Conservation (phyloP, 768 basidiomycete species). For the Tremella mesenterica region DNA sequence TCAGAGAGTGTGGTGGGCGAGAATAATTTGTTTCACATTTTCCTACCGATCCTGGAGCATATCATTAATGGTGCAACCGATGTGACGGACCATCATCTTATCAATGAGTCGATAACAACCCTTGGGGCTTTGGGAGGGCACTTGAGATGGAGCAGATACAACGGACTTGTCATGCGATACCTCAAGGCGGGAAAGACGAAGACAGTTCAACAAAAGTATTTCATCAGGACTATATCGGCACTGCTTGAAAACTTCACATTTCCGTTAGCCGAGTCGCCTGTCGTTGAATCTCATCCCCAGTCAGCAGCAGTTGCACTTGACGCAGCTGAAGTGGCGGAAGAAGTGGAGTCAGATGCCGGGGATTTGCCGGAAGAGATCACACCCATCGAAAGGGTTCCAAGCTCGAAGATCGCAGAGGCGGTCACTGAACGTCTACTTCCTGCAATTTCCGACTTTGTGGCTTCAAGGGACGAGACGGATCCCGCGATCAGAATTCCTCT, state of each 20-base stretch:
- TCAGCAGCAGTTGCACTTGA: slow-evolving; percentile 18
- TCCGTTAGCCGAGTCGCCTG: slow-evolving; percentile 44
- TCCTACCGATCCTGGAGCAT: slow-evolving; percentile 77
- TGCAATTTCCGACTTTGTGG: slow-evolving; percentile 65
- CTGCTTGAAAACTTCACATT: slow-evolving; percentile 89
- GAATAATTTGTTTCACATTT: slow-evolving; percentile 65
- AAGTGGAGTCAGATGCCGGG: slow-evolving; percentile 9
- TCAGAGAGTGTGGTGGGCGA: slow-evolving; percentile 60
- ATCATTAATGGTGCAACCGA: slow-evolving; percentile 57
- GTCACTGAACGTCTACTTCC: slow-evolving; percentile 72
- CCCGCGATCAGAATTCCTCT: slow-evolving; percentile 81
- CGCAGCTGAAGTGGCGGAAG: slow-evolving; percentile 16
- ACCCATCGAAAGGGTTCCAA: slow-evolving; percentile 8
- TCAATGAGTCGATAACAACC: slow-evolving; percentile 76
- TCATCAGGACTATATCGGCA: slow-evolving; percentile 73
- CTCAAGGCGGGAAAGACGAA: slow-evolving; percentile 55
- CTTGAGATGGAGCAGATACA: slow-evolving; percentile 76
- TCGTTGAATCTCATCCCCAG: slow-evolving; percentile 18
- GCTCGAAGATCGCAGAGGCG: slow-evolving; percentile 56
- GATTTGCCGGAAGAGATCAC: not conserved
- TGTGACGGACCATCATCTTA: slow-evolving; percentile 66
- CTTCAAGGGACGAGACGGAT: slow-evolving; percentile 73
- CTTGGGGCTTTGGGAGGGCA: slow-evolving; percentile 68
- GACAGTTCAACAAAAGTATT: slow-evolving; percentile 64
- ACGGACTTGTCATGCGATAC: slow-evolving; percentile 69